Evolutionary conservation across 1,284 basidiomycete genomes (phyloP), one percentile per base, ranked within the genome.

Genomic region (Cryptococcus sp.): DNA sequence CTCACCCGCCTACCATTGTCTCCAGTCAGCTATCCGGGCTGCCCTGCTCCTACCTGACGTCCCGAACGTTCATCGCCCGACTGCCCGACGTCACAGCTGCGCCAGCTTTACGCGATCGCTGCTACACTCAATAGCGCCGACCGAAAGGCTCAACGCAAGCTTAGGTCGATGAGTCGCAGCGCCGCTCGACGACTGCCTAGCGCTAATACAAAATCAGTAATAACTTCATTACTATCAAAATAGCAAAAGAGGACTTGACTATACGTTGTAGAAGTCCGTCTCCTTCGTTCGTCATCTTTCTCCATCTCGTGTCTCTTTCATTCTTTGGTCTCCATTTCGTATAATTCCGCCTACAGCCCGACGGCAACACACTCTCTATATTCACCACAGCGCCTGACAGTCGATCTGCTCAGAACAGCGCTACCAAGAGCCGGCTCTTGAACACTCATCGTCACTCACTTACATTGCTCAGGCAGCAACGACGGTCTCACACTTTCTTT

Each of bases 281-380:
- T 45, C 13, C 42, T n/a, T 19, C n/a, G n/a, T 22, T 45, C 42
- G 10, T 45, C 42, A 8, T 45, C 42, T 19, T 19, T 45, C 8
- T n/a, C 22, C 42, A 45, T 45, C 16, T 45, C 42, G n/a, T 45
- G n/a, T 45, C 8, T 45, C 42, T 15, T 45, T 45, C 42, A 4
- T 45, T 45, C 42, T 45, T 22, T n/a, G 22, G n/a, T 45, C 16
- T 22, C 42, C 7, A 19, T 8, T 22, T 45, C 42, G 39, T 39
- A 35, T 50, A 23, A 23, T 35, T 35, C 48, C 30, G 13, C 17
- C 50, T 52, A 48, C 27, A 27, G 42, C 54, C 42, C 48, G 48
- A 43, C 42, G 58, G 58, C 53, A 46, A 47, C 55, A 50, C 30
- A 54, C 55, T 23, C 55, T 60, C 49, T 30, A 52, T 55, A 47